A percentile compares a stretch with the other conserved stretches of the same genome.
Conservation (phyloP, 768 basidiomycete species). For the Suillus subluteus region DNA sequence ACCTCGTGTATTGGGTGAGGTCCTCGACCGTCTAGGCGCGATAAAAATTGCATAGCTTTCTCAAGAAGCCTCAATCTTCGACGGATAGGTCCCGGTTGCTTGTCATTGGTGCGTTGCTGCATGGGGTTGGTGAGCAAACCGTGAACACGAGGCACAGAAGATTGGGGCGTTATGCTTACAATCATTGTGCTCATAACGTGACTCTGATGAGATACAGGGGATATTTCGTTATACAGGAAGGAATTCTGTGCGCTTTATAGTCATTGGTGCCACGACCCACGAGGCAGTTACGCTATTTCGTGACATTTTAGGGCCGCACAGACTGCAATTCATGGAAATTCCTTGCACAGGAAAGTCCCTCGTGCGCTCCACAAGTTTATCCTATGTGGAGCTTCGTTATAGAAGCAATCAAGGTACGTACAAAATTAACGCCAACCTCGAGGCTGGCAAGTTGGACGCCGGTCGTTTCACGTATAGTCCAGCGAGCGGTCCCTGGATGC, state of each 20-base stretch:
- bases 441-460: slow-evolving; percentile 7
- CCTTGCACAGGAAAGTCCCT: slow-evolving; percentile 7
- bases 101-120: neutral
- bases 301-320: slow-evolving; percentile 9
- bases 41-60: slow-evolving; percentile 9
- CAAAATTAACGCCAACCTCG: slow-evolving; percentile 6
- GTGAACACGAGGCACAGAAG: slow-evolving; percentile 4
- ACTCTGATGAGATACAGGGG: slow-evolving; percentile 1
- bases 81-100: slow-evolving; percentile 1
- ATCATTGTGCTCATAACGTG: slow-evolving; percentile 5
- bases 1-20: slow-evolving; percentile 30
- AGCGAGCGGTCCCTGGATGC: slow-evolving; percentile 6
- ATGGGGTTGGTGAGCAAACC: neutral
- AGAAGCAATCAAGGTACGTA: slow-evolving; percentile 5
- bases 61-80: slow-evolving; percentile 3
- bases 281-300: slow-evolving; percentile 2
- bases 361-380: slow-evolving; percentile 1
- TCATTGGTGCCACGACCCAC: neutral
- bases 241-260: slow-evolving; percentile 2
- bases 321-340: slow-evolving; percentile 9
- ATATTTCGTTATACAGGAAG: neutral
- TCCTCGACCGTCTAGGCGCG: slow-evolving; percentile 7
- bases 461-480: slow-evolving; percentile 6
- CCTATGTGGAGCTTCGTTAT: slow-evolving; percentile 4
- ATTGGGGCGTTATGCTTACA: slow-evolving; percentile 3